Base-by-base conservation (phyloP, 257 asterid species). In the Coffea eugenioides region DNA sequence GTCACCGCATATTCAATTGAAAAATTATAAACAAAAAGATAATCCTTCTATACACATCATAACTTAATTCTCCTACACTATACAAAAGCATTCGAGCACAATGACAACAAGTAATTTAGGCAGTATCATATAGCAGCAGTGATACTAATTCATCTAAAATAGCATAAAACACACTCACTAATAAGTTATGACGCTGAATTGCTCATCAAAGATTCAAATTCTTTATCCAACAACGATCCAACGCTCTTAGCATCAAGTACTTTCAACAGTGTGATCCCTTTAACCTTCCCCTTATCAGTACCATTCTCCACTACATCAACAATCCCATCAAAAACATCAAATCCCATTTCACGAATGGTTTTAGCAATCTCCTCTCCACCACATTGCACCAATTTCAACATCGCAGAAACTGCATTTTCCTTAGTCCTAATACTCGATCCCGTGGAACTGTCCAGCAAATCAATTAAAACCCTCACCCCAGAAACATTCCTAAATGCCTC, bases 331-430 rank as follows among this genome's bases (percentile, higher is more conserved):
- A 91, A 76, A 46, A 86, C 98, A 84, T 94, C 92, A 62, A 79
- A 16, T 65, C 89, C 95, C 76, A 88, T 61, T 74, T 77, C 96
- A 3, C 92, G 86, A 23, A 95, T 88, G 59, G 87, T 88, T 16
- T 72, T 43, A 0, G 79, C 82, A 18, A 86, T 93, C 83, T 82
- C 92, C 25, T 88, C 93, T 6, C 94, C 97, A 4, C 97, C 93
- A 49, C 92, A 91, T 74, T 85, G 89, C 82, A 90, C 96, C 90
- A 92, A 74, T 87, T 93, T 95, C 89, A 95, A 82, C 81, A 95
- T 79, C 7, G 94, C 92, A 1, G 94, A 86, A 62, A 91, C 92
- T 1, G 97, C 91, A 8, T 95, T 95, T 85, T 95, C 99, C 90
- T 90, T 95, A 4, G 92, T 93, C 83, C 98, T 75, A 70, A 57